Evolutionary conservation across 73 alveolate genomes (phyloP), one percentile per base, ranked within the genome.

Genomic region (Paramecium sonneborni): DNA sequence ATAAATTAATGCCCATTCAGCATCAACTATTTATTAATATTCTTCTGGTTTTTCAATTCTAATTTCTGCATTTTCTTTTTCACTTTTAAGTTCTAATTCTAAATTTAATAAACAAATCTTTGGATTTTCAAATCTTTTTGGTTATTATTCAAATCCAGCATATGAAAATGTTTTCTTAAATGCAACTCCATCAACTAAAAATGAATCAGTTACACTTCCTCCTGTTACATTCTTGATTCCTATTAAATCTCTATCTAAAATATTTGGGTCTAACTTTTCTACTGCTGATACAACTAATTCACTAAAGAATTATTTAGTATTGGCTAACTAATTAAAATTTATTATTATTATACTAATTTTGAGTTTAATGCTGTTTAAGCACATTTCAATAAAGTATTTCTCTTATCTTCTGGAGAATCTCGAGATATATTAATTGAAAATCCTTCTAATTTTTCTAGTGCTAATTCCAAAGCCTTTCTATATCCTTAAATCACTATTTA

Each of bases 91-190:
- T 94, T 98, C 99, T 41, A 98, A 93, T 93, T 98, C 99, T 11
- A 97, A 86, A 92, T 98, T 98, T 32, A 96, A 92, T 70, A 96
- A 87, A 84, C 96, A 92, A 57, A 97, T 95, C 86, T 97, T 97
- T 14, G 99, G 99, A 92, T 97, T 85, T 44, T 92, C 95, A 93
- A 98, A 98, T 69, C 93, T 96, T 93, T 98, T 98, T 62, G 99
- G 99, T 92, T 98, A 98, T 93, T 98, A 96, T 90, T 98, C 99
- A 91, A 98, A 98, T 21, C 99, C 99, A 69, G 99, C 99, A 93
- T 97, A 96, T 35, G 97, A 82, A 95, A 98, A 98, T 44, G 99
- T 97, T 92, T 98, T 98, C 95, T 97, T 98, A 97, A 98, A 98
- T 52, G 99, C 99, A 37, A 98, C 99, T 15, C 99, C 99, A 41